These are phyloP conservation scores for Mycoemilia scoparia DNA, from an alignment of 192 early-diverging fungal genomes.

Conservation along the genomic window DNA sequence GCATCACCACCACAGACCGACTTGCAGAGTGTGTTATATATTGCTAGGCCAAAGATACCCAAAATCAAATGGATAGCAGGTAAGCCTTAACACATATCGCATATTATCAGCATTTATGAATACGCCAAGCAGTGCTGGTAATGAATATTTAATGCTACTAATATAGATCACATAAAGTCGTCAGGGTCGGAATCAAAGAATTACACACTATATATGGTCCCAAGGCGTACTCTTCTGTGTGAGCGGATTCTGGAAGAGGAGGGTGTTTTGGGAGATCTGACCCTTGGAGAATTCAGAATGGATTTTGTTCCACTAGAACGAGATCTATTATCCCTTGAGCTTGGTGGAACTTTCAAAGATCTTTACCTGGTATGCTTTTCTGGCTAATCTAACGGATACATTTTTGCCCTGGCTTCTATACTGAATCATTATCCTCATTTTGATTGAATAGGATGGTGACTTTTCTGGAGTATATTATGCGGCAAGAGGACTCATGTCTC, in stretches of 20 bases:
- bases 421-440: no score
- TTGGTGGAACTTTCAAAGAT: slow-evolving; percentile 63
- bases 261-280: slow-evolving; percentile 74
- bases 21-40: slow-evolving; percentile 59
- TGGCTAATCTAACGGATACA: no score
- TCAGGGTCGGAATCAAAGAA: slow-evolving; percentile 9
- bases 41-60: slow-evolving; percentile 55
- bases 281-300: slow-evolving; percentile 71
- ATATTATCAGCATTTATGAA: slow-evolving; percentile 3
- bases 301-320: slow-evolving; percentile 82
- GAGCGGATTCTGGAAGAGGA: slow-evolving; percentile 88
- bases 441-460: no score
- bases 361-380: slow-evolving; percentile 42
- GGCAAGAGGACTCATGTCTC: slow-evolving; percentile 62
- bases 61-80: slow-evolving; percentile 73
- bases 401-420: no score
- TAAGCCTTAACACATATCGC: slow-evolving; percentile 11
- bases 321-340: slow-evolving; percentile 78
- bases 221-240: slow-evolving; percentile 73
- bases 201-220: slow-evolving; percentile 72
- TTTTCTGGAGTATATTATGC: slow-evolving; percentile 19
- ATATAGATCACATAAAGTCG: slow-evolving; percentile 13
- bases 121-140: neutral
- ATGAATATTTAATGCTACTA: neutral
- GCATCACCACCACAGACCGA: slow-evolving; percentile 48